Evolutionary conservation across 1,284 basidiomycete genomes (phyloP).

Genomic region (Ustilago lituana): DNA sequence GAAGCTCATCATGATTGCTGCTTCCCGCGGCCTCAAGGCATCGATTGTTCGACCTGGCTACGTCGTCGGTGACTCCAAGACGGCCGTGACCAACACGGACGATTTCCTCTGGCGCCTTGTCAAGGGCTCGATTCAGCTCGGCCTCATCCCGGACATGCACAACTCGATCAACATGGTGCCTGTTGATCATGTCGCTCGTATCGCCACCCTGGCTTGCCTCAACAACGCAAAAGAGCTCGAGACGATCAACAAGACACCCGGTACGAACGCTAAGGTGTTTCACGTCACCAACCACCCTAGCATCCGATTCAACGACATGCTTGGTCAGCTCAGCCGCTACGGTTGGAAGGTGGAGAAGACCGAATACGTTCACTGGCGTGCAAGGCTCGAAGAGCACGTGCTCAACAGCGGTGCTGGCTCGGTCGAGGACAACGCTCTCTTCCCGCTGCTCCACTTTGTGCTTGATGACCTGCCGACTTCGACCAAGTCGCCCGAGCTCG

Average conservation of each 20-base stretch:
- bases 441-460: slow-evolving; percentile 96
- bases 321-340: slow-evolving; percentile 79
- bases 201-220: slow-evolving; percentile 71
- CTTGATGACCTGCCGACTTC: slow-evolving; percentile 95
- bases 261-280: slow-evolving; percentile 75
- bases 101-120: slow-evolving; percentile 99
- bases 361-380: slow-evolving; percentile 92
- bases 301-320: slow-evolving; percentile 88
- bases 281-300: slow-evolving; percentile 88
- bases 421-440: slow-evolving; percentile 91
- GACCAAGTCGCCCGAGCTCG: slow-evolving; percentile 91
- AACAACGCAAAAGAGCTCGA: slow-evolving; percentile 33
- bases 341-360: slow-evolving; percentile 82
- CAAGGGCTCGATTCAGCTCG: slow-evolving; percentile 96
- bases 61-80: slow-evolving; percentile 87
- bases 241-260: slow-evolving; percentile 70
- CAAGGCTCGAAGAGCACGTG: slow-evolving; percentile 91
- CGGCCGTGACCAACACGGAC: slow-evolving; percentile 92
- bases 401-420: slow-evolving; percentile 69
- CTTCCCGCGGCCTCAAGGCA: slow-evolving; percentile 83
- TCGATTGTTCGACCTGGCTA: slow-evolving; percentile 93
- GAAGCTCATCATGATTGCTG: slow-evolving; percentile 90
- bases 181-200: slow-evolving; percentile 92
- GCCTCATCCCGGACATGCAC: slow-evolving; percentile 94
- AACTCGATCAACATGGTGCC: slow-evolving; percentile 99